These are phyloP conservation scores for Vanderwaltozyma yarrowii DNA, from an alignment of 805 yeast genomes.

Conservation along the genomic window DNA sequence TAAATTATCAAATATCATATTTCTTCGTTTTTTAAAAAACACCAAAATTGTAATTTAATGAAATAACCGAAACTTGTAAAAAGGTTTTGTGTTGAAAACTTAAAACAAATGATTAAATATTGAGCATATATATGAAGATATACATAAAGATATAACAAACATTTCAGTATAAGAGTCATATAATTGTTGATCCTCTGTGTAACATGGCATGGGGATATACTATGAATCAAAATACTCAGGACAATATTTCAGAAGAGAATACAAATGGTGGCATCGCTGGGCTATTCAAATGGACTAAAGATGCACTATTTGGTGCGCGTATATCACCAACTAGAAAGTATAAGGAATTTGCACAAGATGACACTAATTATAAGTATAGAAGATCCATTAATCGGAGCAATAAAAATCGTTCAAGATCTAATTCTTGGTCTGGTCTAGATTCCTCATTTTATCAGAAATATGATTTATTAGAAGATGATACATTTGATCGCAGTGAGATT, in stretches of 20 bases:
- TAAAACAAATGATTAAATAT: no score
- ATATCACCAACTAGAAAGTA: conserved; percentile 24
- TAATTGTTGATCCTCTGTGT: no score
- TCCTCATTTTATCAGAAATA: conserved; percentile 16
- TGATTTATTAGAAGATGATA: conserved; percentile 17
- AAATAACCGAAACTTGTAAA: no score
- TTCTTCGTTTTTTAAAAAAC: no score
- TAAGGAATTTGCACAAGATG: conserved; percentile 19
- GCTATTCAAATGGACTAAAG: conserved; percentile 20
- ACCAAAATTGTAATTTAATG: no score
- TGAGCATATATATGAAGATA: no score
- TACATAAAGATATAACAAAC: no score
- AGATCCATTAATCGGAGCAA: neutral
- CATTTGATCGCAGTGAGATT: neutral
- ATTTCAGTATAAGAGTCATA: no score
- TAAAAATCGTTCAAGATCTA: conserved; percentile 11
- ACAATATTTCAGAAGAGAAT: neutral
- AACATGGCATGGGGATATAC: no score
- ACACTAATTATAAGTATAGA: conserved; percentile 14
- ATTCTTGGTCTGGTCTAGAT: conserved; percentile 19
- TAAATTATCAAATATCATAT: no score
- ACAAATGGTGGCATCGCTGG: neutral
- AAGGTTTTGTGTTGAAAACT: no score
- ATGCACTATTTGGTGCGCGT: conserved; percentile 23
- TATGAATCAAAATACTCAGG: neutral